Percentiles rank a stretch among this genome's conserved stretches.
Conservation (phyloP, 257 asterid species). For the Solanum peruvianum region DNA sequence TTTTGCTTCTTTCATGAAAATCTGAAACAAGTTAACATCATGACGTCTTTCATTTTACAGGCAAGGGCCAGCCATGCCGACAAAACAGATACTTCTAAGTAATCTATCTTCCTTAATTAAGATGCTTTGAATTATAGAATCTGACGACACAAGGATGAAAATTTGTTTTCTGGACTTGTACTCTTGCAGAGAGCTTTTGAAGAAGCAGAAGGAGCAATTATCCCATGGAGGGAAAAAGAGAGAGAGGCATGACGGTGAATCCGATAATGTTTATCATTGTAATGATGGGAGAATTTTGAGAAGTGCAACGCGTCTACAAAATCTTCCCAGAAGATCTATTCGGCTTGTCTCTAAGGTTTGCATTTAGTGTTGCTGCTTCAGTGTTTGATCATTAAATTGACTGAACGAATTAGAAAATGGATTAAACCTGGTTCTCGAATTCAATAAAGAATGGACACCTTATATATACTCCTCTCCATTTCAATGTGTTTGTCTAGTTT, state of each 20-base stretch:
- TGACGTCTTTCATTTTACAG: neutral
- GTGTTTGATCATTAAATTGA: neutral
- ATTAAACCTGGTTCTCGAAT: neutral
- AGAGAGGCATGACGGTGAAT: neutral
- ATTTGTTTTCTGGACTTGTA: neutral
- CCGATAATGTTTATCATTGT: neutral
- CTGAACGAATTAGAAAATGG: neutral
- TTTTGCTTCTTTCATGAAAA: neutral
- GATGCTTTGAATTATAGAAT: neutral
- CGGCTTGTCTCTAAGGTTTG: constrained; percentile 8
- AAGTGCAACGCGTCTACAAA: constrained; percentile 5
- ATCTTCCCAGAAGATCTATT: constrained; percentile 6
- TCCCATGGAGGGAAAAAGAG: constrained; percentile 4
- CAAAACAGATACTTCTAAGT: neutral
- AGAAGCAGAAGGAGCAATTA: neutral
- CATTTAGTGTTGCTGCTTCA: neutral
- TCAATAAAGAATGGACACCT: neutral
- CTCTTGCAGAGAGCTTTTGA: neutral
- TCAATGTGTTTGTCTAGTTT: neutral
- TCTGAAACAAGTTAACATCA: neutral
- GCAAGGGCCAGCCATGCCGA: neutral
- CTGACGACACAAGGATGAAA: neutral
- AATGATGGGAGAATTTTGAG: constrained; percentile 8
- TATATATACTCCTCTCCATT: neutral
- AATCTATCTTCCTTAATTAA: neutral